Evolutionary conservation across 1,284 basidiomycete genomes (phyloP).

Genomic region (Trichosporon ovoides): DNA sequence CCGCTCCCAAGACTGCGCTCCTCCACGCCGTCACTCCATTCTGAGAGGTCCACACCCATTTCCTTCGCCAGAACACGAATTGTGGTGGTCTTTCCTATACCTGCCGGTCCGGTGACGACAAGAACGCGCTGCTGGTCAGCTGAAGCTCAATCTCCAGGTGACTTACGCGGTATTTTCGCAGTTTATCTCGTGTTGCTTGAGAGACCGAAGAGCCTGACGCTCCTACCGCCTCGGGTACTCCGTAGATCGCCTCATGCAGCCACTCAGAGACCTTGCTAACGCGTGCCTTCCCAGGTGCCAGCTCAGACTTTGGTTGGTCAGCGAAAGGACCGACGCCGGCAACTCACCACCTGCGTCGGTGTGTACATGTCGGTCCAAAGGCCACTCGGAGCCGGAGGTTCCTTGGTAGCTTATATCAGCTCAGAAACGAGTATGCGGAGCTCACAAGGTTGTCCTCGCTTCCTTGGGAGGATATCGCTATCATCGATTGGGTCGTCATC

Average conservation of each 20-base stretch:
- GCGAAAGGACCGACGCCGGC: background rate
- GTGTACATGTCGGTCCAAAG: conserved; percentile 76
- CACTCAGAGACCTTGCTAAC: conserved; percentile 80
- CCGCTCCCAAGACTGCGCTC: conserved; percentile 42
- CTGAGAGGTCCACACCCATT: conserved; percentile 71
- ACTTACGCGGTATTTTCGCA: conserved; percentile 69
- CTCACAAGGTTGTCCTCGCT: background rate
- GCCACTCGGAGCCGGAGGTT: background rate
- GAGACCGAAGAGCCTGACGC: conserved; percentile 23
- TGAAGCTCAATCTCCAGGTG: background rate
- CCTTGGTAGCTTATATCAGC: background rate
- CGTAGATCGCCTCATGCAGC: conserved; percentile 76
- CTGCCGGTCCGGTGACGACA: conserved; percentile 80
- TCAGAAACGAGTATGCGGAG: background rate
- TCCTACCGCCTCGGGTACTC: conserved; percentile 24
- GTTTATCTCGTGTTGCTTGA: conserved; percentile 53
- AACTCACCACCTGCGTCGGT: conserved; percentile 59
- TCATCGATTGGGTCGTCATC: conserved; percentile 23
- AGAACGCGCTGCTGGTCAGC: conserved; percentile 64
- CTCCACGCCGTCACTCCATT: conserved; percentile 62
- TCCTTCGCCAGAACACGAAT: conserved; percentile 69
- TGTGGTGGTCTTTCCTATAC: conserved; percentile 83
- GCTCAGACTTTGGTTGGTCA: conserved; percentile 56
- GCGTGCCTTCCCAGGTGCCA: conserved; percentile 87
- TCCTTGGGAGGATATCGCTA: background rate